These are phyloP conservation scores for Pseudofabraea citricarpa DNA, from an alignment of 2,329 filamentous ascomycete species.

Conservation along the genomic window DNA sequence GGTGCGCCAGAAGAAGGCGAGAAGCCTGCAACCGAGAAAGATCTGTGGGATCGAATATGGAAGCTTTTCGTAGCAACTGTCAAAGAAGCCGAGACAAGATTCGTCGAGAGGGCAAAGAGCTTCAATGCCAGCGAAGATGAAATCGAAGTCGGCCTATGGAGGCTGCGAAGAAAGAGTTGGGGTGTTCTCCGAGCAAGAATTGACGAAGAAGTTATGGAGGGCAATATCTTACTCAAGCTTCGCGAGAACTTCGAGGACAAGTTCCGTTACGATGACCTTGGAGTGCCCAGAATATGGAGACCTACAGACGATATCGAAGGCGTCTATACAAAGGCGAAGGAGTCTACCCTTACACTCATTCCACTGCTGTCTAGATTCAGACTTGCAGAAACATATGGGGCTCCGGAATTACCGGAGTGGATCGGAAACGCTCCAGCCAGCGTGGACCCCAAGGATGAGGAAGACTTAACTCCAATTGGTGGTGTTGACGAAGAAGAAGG, in stretches of 20 bases:
- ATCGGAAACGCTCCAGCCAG: conserved; percentile 73
- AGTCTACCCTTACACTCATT: conserved; percentile 87
- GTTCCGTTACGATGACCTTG: conserved; percentile 93
- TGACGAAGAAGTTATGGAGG: conserved; percentile 97
- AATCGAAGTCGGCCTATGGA: conserved; percentile 88
- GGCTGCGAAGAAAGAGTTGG: conserved; percentile 91
- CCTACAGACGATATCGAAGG: conserved; percentile 97
- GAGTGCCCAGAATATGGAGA: conserved; percentile 93
- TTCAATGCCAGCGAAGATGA: conserved; percentile 91
- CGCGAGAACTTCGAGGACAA: conserved; percentile 99
- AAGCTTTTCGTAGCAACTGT: conserved; percentile 77
- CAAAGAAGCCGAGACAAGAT: conserved; percentile 77
- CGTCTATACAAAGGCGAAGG: conserved; percentile 84
- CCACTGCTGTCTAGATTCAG: conserved; percentile 84
- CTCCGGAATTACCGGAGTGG: conserved; percentile 80
- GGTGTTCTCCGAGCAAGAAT: conserved; percentile 83
- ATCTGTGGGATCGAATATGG: conserved; percentile 97
- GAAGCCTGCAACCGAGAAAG: conserved; percentile 70
- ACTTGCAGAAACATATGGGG: conserved; percentile 65
- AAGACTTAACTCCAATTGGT: conserved; percentile 83
- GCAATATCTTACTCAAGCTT: conserved; percentile 90
- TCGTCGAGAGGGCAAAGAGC: conserved; percentile 83
- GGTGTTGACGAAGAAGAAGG: conserved; percentile 93
- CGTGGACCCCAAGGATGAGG: conserved; percentile 78
- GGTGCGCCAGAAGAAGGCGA: conserved; percentile 76